Evolutionary conservation across 1,139 yeast species (phyloP).

Genomic region (Sugiyamaella grinbergsii): DNA sequence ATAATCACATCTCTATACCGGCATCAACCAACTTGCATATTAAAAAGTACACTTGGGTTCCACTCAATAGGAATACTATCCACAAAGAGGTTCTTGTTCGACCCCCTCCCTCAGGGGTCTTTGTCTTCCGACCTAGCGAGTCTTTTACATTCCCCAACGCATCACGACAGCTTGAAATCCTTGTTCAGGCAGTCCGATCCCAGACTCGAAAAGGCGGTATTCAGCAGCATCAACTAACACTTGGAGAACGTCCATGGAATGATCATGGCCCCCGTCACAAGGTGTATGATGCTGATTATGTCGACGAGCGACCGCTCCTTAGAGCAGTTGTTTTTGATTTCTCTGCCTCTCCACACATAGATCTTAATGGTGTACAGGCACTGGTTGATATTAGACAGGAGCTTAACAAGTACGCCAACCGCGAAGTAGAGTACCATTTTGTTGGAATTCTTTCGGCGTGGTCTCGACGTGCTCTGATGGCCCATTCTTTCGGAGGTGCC

Average conservation of each 20-base stretch:
- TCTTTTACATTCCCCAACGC: conserved; percentile 81
- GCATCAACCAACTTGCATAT: conserved; percentile 11
- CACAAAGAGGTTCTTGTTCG: conserved; percentile 60
- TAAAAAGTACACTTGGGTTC: conserved; percentile 61
- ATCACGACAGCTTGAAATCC: conserved; percentile 68
- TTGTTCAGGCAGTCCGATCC: conserved; percentile 67
- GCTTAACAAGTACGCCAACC: conserved; percentile 71
- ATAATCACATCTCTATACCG: neutral
- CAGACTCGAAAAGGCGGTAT: conserved; percentile 59
- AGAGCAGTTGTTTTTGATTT: conserved; percentile 79
- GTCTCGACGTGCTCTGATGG: conserved; percentile 75
- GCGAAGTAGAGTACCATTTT: conserved; percentile 87
- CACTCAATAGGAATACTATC: conserved; percentile 58
- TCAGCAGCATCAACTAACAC: conserved; percentile 47
- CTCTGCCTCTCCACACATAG: conserved; percentile 71
- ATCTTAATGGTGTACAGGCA: conserved; percentile 77
- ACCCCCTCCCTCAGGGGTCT: conserved; percentile 89
- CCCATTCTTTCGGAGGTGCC: conserved; percentile 77
- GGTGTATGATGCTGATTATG: conserved; percentile 35
- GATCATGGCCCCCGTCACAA: conserved; percentile 68
- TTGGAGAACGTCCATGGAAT: conserved; percentile 87
- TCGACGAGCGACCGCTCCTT: conserved; percentile 64
- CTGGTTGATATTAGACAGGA: conserved; percentile 76
- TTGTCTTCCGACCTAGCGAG: conserved; percentile 83
- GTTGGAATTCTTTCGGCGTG: conserved; percentile 84